Conservation (phyloP, 306 rosid genomes). For the Cicer bijugum region DNA sequence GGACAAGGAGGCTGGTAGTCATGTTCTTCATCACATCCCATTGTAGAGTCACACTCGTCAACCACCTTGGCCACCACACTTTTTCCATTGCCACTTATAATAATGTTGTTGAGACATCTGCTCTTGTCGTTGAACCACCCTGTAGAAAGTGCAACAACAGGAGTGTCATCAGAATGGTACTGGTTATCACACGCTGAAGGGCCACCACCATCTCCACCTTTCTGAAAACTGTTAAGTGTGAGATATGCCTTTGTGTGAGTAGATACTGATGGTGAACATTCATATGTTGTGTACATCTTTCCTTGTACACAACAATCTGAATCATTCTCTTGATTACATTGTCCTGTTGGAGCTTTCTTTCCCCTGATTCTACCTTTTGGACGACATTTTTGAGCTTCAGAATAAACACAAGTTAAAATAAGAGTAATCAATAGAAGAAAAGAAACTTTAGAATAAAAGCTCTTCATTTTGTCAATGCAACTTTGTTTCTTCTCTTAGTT, state of each 20-base stretch:
- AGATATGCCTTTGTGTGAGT: slow-evolving; percentile 49
- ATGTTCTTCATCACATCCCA: slow-evolving; percentile 56
- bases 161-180: slow-evolving; percentile 47
- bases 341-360: slow-evolving; percentile 44
- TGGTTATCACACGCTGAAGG: slow-evolving; percentile 55
- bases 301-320: slow-evolving; percentile 53
- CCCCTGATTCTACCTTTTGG: slow-evolving; percentile 45
- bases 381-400: slow-evolving; percentile 46
- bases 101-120: slow-evolving; percentile 53
- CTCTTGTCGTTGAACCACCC: slow-evolving; percentile 55
- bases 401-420: not conserved
- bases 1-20: slow-evolving; percentile 56
- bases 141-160: slow-evolving; percentile 48
- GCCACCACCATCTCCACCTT: slow-evolving; percentile 58
- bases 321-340: slow-evolving; percentile 51
- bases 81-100: slow-evolving; percentile 47
- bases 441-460: not conserved
- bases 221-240: slow-evolving; percentile 54
- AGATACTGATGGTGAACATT: slow-evolving; percentile 51
- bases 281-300: slow-evolving; percentile 43
- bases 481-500: not conserved
- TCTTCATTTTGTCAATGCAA: slow-evolving; percentile 17
- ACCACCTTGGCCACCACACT: slow-evolving; percentile 61
- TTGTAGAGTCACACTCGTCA: slow-evolving; percentile 60
- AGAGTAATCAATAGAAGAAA: slow-evolving; percentile 19